Evolutionary conservation across 139 green algal genomes (phyloP).

Genomic region (Micractinium sp.): DNA sequence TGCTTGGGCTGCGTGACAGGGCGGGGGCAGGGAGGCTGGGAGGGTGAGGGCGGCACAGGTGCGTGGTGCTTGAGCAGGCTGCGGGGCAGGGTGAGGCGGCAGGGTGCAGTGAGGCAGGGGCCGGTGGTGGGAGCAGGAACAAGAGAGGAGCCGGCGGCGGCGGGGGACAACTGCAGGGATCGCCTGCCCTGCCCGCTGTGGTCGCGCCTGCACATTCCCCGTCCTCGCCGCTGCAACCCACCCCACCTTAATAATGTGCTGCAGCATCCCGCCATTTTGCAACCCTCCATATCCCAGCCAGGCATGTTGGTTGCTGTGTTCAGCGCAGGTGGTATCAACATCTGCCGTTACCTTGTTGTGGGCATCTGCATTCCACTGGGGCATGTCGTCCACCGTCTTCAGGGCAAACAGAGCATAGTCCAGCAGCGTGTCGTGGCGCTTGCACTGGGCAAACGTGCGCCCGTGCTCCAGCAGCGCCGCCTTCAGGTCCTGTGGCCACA

Average conservation of each 20-base stretch:
- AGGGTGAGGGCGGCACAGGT: background rate
- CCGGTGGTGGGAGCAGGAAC: background rate
- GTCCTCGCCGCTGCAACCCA: background rate
- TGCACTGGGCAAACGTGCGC: background rate
- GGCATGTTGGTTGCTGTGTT: background rate
- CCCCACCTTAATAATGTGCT: background rate
- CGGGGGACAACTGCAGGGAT: background rate
- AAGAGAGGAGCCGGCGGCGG: background rate
- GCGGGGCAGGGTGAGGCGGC: background rate
- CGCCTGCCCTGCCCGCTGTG: background rate
- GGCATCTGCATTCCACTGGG: background rate
- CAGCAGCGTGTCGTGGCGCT: conserved; percentile 17
- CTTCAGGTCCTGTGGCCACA: conserved; percentile 20
- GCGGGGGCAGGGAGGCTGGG: background rate
- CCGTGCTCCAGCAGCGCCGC: conserved; percentile 30
- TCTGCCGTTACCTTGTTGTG: conserved; percentile 16
- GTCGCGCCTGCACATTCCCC: background rate
- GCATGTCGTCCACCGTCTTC: background rate
- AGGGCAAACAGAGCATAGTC: conserved; percentile 10
- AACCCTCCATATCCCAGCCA: too few species aligned
- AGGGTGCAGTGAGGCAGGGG: too few species aligned
- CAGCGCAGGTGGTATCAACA: background rate
- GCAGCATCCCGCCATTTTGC: background rate
- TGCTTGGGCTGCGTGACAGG: background rate
- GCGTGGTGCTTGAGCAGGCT: background rate